Percentiles rank a stretch among this genome's conserved stretches.
Conservation (phyloP, 2,329 filamentous ascomycete genomes). For the Penicillium sp. region DNA sequence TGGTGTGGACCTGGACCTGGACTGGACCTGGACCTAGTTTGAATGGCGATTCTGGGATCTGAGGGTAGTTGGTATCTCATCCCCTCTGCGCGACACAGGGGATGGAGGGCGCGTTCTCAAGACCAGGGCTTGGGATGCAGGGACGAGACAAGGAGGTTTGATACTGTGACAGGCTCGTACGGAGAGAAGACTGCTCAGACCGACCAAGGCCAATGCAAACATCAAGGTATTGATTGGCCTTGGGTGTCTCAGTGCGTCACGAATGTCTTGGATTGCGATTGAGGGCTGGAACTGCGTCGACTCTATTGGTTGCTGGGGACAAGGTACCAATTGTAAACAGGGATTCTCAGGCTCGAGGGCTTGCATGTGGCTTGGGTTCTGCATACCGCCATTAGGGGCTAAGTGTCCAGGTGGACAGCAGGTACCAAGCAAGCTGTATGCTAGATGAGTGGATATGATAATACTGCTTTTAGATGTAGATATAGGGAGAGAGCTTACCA, state of each 20-base stretch:
- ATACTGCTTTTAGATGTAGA: neutral
- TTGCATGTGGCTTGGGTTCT: neutral
- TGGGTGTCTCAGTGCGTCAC: neutral
- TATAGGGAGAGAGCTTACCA: neutral
- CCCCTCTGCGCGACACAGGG: neutral
- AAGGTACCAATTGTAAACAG: neutral
- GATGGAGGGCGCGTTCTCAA: neutral
- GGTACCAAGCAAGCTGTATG: neutral
- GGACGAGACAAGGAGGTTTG: neutral
- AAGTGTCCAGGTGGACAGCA: neutral
- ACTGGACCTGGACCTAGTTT: neutral
- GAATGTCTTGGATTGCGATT: neutral
- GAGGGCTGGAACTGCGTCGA: neutral
- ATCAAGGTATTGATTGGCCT: neutral
- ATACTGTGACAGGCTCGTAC: neutral
- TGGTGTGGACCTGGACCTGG: neutral
- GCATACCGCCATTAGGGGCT: neutral
- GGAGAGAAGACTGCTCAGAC: neutral
- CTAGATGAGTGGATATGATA: neutral
- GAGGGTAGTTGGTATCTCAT: neutral
- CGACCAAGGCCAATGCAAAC: neutral
- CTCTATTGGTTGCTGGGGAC: neutral
- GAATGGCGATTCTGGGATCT: neutral
- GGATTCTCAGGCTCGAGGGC: neutral
- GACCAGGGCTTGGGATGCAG: neutral